Evolutionary conservation across 179 eudicot genomes (phyloP), one percentile per base, ranked within the genome.

Genomic region (Dionaea muscipula): DNA sequence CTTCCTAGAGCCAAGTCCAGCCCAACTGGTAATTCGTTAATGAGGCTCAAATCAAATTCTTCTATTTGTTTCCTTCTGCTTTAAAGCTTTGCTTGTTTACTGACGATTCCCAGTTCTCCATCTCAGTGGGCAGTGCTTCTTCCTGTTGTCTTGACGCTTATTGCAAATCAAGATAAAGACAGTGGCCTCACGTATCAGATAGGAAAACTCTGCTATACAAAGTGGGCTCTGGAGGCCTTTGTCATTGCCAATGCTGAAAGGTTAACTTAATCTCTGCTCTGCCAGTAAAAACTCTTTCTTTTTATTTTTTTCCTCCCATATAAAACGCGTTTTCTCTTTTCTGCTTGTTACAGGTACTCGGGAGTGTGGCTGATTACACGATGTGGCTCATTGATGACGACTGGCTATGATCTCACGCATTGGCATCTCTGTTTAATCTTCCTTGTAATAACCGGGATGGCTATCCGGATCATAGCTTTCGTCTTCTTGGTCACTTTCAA

Each of bases 361-460:
- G 96, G 99, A 20, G 99, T 88, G 46, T 91, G 96, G 96, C 59
- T 91, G 51, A 79, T 91, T 53, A 88, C 96, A 19, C 84, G 96
- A 0, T 91, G 99, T 62, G 86, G 86, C 24, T 70, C 80, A 0
- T 52, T 91, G 64, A 58, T 70, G 77, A 51, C 66, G 48, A 72
- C 67, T 13, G 94, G 91, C 9, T 91, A 82, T 48, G 68, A 73
- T 56, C 75, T 87, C 18, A 56, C 68, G 21, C 65, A 78, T 57
- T 87, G 86, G 84, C 49, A 5, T 47, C 70, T 18, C 7, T 82
- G 96, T 74, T 45, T 87, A 55, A 19, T 74, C 17, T 53, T 45
- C 28, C 86, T 91, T 4, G 2, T 84, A 14, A 13, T 75, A 43
- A 62, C 64, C 13, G 99, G 99, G 19, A 8, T 81, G 31, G 19